Base-by-base conservation (phyloP, 345 rosid species). In the Diplotaxis tenuifolia region DNA sequence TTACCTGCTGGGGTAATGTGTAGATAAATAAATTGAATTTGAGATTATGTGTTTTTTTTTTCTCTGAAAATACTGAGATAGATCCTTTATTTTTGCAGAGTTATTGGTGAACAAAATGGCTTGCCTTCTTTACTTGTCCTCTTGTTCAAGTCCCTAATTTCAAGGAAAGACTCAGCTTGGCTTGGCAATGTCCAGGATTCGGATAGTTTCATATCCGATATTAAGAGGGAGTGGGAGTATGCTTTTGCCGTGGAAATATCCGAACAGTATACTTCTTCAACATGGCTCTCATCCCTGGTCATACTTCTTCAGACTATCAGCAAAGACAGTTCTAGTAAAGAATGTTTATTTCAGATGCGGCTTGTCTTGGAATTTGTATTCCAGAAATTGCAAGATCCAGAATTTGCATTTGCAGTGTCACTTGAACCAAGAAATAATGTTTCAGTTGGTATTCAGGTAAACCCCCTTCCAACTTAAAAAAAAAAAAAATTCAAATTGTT, bases 241-340 rank as follows among this genome's bases (percentile, higher is more conserved):
- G 65, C 79, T 38, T 95, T 92, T 76, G 86, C 92, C n/a, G 56
- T 84, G 63, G 92, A 85, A 77, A 80, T 95, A 75, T 85, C 86
- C 81, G 89, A 86, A 75, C 96, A 88, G 56, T 89, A 84, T 76
- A 79, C 98, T 19, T 87, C 90, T 78, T 62, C 72, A 60, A 83
- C 82, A 78, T 95, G 99, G 99, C 96, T 95, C 78, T 88, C 94
- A 20, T 87, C 97, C 56, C 80, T 92, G 49, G 88, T 86, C 76
- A 79, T 28, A 64, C 73, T 87, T 81, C 88, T 95, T 74, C 81
- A 76, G 79, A 73, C 62, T 57, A 79, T 86, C 57, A 80, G 75
- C 71, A 56, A 58, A 64, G 81, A 70, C 52, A 65, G 71, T 78
- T 71, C 77, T 42, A 60, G 79, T 49, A 78, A 68, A 74, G 83